Evolutionary conservation across 495 filamentous ascomycete genomes (phyloP), one percentile per base, ranked within the genome.

Genomic region (Friedmanniomyces endolithicus): DNA sequence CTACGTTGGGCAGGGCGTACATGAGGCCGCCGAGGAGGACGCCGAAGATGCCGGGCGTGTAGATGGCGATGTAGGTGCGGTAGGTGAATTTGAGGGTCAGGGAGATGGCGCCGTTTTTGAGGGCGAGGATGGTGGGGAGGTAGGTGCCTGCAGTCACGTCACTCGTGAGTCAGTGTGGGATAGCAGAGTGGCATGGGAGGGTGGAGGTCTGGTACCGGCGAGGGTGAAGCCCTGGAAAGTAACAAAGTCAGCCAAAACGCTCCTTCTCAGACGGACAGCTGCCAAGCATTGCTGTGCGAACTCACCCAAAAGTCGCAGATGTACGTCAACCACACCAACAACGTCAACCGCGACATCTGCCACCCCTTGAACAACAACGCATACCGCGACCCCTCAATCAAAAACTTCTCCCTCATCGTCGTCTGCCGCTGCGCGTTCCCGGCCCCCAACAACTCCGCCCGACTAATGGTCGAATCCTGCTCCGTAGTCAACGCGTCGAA

Each of bases 191-290:
- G 56, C 27, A 56, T 41, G 22, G n/a, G n/a, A n/a, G n/a, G 17
- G 34, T 12, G 8, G 49, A 16, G 27, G 34, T 17, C 44, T 17
- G 11, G 49, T 53, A 68, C 69, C 69, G 12, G 70, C 70, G 19
- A 72, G 65, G n/a, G 69, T 71, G 53, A 72, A 72, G 23, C 70
- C 70, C 69, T 67, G 70, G 43, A 68, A 72, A 68, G 57, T 73
- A 73, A 14, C 37, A 4, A 4, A 6, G 37, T 41, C 12, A 41
- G 37, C 37, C 6, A 41, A 41, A n/a, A n/a, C n/a, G n/a, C n/a
- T n/a, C n/a, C 17, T 4, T 41, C 37, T 31, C 27, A 31, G 27
- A 31, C 27, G 9, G 27, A 31, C 27, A 31, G 37, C 14, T 14
- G 37, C 16, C 37, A 41, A 41, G 17, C 6, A 6, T 41, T 41